Percentiles rank a stretch among this genome's conserved stretches.
Conservation (phyloP, 2,329 filamentous ascomycete species). For the Apiospora marii region DNA sequence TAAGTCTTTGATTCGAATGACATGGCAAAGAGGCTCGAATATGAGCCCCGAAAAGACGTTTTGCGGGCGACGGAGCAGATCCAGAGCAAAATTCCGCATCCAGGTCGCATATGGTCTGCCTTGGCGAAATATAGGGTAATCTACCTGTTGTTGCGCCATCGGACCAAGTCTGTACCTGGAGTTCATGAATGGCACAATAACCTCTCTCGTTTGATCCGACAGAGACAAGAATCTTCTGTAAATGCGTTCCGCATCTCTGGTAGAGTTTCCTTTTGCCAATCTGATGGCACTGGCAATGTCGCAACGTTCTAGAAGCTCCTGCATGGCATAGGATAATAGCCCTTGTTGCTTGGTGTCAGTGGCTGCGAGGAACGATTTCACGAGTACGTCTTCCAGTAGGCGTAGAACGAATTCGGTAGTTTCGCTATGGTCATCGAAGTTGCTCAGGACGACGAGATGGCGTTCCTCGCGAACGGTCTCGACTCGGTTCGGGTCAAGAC, state of each 20-base stretch:
- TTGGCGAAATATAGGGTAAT: slow-evolving; percentile 81
- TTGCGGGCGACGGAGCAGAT: slow-evolving; percentile 81
- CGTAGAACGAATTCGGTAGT: slow-evolving; percentile 87
- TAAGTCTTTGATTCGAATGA: slow-evolving; percentile 86
- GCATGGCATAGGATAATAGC: slow-evolving; percentile 93
- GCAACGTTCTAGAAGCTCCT: slow-evolving; percentile 83
- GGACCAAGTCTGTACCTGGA: slow-evolving; percentile 81
- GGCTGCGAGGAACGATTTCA: slow-evolving; percentile 89
- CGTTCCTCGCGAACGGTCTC: slow-evolving; percentile 80
- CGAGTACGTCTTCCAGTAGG: slow-evolving; percentile 84
- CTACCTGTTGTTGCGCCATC: slow-evolving; percentile 61
- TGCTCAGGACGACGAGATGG: slow-evolving; percentile 86
- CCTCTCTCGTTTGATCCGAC: slow-evolving; percentile 79
- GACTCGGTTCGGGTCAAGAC: slow-evolving; percentile 88
- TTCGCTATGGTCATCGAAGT: slow-evolving; percentile 82
- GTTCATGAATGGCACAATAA: slow-evolving; percentile 85
- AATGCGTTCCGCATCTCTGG: slow-evolving; percentile 62
- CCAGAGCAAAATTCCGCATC: slow-evolving; percentile 81
- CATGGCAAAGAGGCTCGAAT: slow-evolving; percentile 81
- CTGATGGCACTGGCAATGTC: slow-evolving; percentile 69
- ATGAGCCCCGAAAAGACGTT: slow-evolving; percentile 77
- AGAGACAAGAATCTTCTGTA: slow-evolving; percentile 81
- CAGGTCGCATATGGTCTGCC: slow-evolving; percentile 78
- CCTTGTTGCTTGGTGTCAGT: slow-evolving; percentile 89
- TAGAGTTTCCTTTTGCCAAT: slow-evolving; percentile 52